phyloP scores from a whole-genome alignment of 495 filamentous ascomycete species.

The Aspergillus hancockii region DNA sequence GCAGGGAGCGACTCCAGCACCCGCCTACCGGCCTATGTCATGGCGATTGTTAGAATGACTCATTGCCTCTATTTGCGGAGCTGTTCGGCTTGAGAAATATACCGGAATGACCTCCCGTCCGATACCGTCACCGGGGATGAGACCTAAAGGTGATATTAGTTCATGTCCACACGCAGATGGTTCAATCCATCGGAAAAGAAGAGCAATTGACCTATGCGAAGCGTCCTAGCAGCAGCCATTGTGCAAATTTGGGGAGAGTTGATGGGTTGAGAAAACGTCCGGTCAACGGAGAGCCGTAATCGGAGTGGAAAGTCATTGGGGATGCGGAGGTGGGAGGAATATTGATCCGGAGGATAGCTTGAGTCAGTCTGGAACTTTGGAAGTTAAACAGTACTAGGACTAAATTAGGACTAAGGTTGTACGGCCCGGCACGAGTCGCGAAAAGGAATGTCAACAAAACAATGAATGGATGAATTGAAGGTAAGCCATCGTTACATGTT shows the following conservation, averaged over 20 bases:
- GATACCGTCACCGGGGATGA: slow-evolving; percentile 98
- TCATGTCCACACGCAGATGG: slow-evolving; percentile 15
- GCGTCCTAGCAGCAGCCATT: slow-evolving; percentile 56
- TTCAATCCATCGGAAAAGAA: slow-evolving; percentile 3
- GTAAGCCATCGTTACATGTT: too few species aligned
- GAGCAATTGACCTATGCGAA: slow-evolving; percentile 54
- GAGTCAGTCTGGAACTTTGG: background rate
- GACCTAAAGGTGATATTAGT: slow-evolving; percentile 57
- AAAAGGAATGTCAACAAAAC: too few species aligned
- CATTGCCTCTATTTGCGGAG: slow-evolving; percentile 16
- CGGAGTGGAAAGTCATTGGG: slow-evolving; percentile 21
- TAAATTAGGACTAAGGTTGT: background rate
- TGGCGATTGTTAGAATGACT: slow-evolving; percentile 16
- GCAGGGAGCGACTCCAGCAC: slow-evolving; percentile 86
- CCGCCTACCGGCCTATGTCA: slow-evolving; percentile 69
- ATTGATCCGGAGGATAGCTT: slow-evolving; percentile 13
- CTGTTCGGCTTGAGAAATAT: slow-evolving; percentile 20
- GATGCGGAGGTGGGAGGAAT: slow-evolving; percentile 18
- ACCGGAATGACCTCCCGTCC: slow-evolving; percentile 95
- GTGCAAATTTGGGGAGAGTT: slow-evolving; percentile 21
- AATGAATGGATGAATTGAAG: too few species aligned
- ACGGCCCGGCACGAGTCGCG: too few species aligned
- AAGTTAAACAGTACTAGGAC: background rate
- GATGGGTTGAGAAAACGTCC: slow-evolving; percentile 12
- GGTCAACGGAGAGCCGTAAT: slow-evolving; percentile 19